A percentile compares a stretch with the other conserved stretches of the same genome.
Evolutionary conservation across 345 rosid genomes (phyloP).

Genomic region (Balakata baccata): DNA sequence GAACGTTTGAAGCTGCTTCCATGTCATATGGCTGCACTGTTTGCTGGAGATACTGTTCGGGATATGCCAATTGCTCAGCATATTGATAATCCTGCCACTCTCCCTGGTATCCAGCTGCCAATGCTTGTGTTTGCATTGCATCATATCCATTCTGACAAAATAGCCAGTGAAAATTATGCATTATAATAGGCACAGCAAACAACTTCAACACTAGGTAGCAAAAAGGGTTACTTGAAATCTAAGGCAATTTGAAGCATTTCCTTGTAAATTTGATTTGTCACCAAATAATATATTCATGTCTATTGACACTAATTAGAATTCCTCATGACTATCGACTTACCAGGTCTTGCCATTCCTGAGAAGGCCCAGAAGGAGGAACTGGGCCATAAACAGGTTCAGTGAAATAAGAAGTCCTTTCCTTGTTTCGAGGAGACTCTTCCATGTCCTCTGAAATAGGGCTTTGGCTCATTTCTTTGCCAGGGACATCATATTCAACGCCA

Average conservation of each 20-base stretch:
- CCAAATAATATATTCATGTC: background rate
- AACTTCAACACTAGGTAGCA: background rate
- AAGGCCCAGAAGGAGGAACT: conserved; percentile 58
- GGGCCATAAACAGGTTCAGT: conserved; percentile 77
- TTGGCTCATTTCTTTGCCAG: conserved; percentile 69
- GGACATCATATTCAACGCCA: conserved; percentile 69
- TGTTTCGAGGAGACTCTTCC: conserved; percentile 96
- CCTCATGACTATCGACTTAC: conserved; percentile 37
- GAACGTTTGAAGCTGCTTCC: conserved; percentile 42
- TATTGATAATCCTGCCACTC: conserved; percentile 95
- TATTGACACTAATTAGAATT: background rate
- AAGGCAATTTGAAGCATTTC: too few species aligned
- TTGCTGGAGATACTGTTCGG: conserved; percentile 74
- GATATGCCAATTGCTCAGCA: conserved; percentile 74
- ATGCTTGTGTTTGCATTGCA: conserved; percentile 65
- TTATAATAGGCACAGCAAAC: background rate
- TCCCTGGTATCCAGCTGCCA: conserved; percentile 68
- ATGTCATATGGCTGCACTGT: conserved; percentile 38
- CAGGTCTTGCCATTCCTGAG: conserved; percentile 79
- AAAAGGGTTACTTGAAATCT: background rate
- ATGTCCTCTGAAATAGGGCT: conserved; percentile 96
- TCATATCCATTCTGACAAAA: conserved; percentile 65
- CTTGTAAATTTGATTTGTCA: background rate
- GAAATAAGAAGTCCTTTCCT: conserved; percentile 70
- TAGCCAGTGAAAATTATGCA: background rate